These are phyloP conservation scores for Mrakia blollopis DNA, from an alignment of 768 basidiomycete species.

Conservation along the genomic window DNA sequence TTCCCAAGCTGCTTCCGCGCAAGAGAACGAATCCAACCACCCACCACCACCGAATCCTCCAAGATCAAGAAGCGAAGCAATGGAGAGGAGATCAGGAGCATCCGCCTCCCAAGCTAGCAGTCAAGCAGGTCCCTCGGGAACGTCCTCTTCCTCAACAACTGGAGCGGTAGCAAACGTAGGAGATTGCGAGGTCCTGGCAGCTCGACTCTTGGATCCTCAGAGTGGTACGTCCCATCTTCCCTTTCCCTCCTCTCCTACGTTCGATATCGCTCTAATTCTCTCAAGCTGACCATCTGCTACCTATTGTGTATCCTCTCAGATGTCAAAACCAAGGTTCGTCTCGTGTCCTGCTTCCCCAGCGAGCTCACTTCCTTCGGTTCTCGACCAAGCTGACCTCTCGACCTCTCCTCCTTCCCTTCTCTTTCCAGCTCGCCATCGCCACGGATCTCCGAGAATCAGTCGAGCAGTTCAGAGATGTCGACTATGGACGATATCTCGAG, in stretches of 20 bases:
- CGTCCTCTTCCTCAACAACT: not conserved
- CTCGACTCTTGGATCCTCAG: constrained; percentile 40
- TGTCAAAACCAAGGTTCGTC: constrained; percentile 27
- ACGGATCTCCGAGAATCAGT: constrained; percentile 38
- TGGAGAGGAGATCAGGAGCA: constrained; percentile 10
- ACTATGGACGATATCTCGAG: constrained; percentile 35
- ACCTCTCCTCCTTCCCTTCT: not conserved
- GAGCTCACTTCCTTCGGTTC: constrained; percentile 5
- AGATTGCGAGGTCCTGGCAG: constrained; percentile 43
- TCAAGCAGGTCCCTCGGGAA: not conserved
- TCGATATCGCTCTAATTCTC: not conserved
- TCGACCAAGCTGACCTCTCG: constrained; percentile 3
- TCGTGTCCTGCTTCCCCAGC: not conserved
- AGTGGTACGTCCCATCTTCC: constrained; percentile 33
- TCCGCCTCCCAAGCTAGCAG: not conserved
- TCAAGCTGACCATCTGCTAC: not conserved
- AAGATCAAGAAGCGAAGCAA: not conserved
- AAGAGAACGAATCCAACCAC: constrained; percentile 3
- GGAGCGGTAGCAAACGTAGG: constrained; percentile 24
- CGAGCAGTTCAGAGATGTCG: constrained; percentile 38
- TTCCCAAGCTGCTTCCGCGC: not conserved
- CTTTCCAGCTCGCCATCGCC: constrained; percentile 34
- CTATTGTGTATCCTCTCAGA: constrained; percentile 10
- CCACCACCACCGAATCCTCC: constrained; percentile 2
- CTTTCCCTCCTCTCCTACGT: not conserved